A percentile compares a stretch with the other conserved stretches of the same genome.
These are phyloP conservation scores for Metschnikowia reukaufii DNA, from an alignment of 805 yeast genomes.

Conservation along the genomic window DNA sequence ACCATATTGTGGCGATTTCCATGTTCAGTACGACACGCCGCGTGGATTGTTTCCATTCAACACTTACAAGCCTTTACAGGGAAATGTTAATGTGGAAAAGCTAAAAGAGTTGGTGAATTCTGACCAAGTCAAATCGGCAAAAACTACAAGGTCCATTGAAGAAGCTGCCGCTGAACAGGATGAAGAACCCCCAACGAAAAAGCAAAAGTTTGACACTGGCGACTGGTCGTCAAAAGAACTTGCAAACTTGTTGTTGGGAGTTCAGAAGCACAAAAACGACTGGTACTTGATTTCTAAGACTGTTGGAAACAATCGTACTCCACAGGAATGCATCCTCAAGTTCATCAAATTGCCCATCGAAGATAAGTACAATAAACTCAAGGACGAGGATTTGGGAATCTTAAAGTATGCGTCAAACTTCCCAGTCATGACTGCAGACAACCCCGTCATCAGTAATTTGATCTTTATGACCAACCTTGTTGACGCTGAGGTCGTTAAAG, in stretches of 20 bases:
- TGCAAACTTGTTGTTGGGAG: constrained; percentile 59
- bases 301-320: constrained; percentile 62
- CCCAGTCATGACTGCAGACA: constrained; percentile 82
- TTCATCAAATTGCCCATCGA: constrained; percentile 81
- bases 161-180: neutral
- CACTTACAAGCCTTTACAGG: constrained; percentile 66
- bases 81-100: constrained; percentile 43
- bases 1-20: constrained; percentile 74
- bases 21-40: constrained; percentile 82
- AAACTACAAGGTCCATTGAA: neutral
- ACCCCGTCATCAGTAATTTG: constrained; percentile 91
- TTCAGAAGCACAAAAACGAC: constrained; percentile 63
- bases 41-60: constrained; percentile 91
- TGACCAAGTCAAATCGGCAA: constrained; percentile 9
- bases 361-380: constrained; percentile 59
- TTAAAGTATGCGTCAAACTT: constrained; percentile 79
- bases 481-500: constrained; percentile 81
- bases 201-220: constrained; percentile 24
- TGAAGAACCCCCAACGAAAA: constrained; percentile 26
- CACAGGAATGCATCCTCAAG: constrained; percentile 77
- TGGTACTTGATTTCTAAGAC: constrained; percentile 76
- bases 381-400: constrained; percentile 56
- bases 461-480: constrained; percentile 83
- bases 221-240: constrained; percentile 70
- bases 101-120: constrained; percentile 30